Percentiles rank a stretch among this genome's conserved stretches.
These are phyloP conservation scores for Hanseniaspora nectarophila DNA, from an alignment of 805 yeast genomes.

Conservation along the genomic window DNA sequence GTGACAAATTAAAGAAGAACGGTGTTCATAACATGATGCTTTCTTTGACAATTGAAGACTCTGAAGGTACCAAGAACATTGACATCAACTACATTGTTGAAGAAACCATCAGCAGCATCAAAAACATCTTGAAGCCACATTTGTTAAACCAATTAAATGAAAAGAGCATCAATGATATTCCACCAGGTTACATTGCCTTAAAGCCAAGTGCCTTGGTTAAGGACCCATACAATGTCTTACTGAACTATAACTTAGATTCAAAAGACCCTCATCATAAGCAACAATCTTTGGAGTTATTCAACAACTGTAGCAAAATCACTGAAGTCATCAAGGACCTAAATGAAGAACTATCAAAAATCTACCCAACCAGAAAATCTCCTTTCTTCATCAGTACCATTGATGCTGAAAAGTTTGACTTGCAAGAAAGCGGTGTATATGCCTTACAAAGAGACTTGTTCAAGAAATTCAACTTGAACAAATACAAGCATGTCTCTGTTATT, in stretches of 20 bases:
- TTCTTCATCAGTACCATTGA: slow-evolving; percentile 71
- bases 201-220: slow-evolving; percentile 84
- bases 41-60: slow-evolving; percentile 85
- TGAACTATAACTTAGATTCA: slow-evolving; percentile 35
- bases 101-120: slow-evolving; percentile 56
- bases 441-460: slow-evolving; percentile 71
- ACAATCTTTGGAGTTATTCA: slow-evolving; percentile 38
- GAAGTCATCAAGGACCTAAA: slow-evolving; percentile 45
- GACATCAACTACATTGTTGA: slow-evolving; percentile 48
- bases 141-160: slow-evolving; percentile 45
- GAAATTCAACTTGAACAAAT: slow-evolving; percentile 51
- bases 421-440: slow-evolving; percentile 73
- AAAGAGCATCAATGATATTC: slow-evolving; percentile 49
- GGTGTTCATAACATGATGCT: slow-evolving; percentile 92
- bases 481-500: slow-evolving; percentile 51
- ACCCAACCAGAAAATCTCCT: slow-evolving; percentile 58
- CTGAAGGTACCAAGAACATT: slow-evolving; percentile 59
- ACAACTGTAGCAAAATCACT: slow-evolving; percentile 54
- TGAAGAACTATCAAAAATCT: slow-evolving; percentile 34
- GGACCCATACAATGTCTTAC: slow-evolving; percentile 62
- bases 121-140: slow-evolving; percentile 58
- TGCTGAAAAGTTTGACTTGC: slow-evolving; percentile 82
- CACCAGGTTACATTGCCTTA: slow-evolving; percentile 85
- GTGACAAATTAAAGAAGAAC: slow-evolving; percentile 49
- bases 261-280: slow-evolving; percentile 40